Conservation (phyloP, 495 filamentous ascomycete species). For the Penicillium pulvis region DNA sequence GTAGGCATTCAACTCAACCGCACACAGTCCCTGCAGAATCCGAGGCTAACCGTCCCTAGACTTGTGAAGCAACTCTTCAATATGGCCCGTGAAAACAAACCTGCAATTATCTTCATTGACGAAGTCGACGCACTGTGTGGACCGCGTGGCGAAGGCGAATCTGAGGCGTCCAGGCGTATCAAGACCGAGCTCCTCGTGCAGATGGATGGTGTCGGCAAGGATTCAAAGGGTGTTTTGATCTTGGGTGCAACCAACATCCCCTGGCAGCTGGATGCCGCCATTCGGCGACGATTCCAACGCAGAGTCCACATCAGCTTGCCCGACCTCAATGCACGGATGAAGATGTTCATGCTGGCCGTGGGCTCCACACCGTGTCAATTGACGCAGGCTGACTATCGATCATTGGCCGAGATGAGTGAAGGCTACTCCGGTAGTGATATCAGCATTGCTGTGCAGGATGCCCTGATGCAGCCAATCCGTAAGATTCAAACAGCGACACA, state of each 20-base stretch:
- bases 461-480: slow-evolving; percentile 94
- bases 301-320: slow-evolving; percentile 94
- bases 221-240: slow-evolving; percentile 90
- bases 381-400: slow-evolving; percentile 72
- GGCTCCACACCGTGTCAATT: slow-evolving; percentile 89
- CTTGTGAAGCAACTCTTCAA: slow-evolving; percentile 96
- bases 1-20: slow-evolving; percentile 43
- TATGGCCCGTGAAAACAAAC: slow-evolving; percentile 98
- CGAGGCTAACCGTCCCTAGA: slow-evolving; percentile 47
- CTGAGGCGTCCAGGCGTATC: slow-evolving; percentile 93
- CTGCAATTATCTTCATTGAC: slow-evolving; percentile 99
- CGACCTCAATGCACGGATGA: slow-evolving; percentile 83
- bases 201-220: slow-evolving; percentile 98
- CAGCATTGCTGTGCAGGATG: slow-evolving; percentile 93
- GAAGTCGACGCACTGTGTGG: slow-evolving; percentile 98
- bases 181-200: slow-evolving; percentile 98
- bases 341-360: slow-evolving; percentile 95
- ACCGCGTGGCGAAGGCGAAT: slow-evolving; percentile 95
- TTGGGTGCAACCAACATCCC: slow-evolving; percentile 98
- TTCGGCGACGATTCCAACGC: slow-evolving; percentile 93
- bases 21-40: background rate
- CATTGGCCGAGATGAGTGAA: slow-evolving; percentile 78
- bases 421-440: slow-evolving; percentile 97
- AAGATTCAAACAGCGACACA: slow-evolving; percentile 98
- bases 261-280: slow-evolving; percentile 98